phyloP scores from a whole-genome alignment of 495 filamentous ascomycete genomes.

The Daldinia concentrica region DNA sequence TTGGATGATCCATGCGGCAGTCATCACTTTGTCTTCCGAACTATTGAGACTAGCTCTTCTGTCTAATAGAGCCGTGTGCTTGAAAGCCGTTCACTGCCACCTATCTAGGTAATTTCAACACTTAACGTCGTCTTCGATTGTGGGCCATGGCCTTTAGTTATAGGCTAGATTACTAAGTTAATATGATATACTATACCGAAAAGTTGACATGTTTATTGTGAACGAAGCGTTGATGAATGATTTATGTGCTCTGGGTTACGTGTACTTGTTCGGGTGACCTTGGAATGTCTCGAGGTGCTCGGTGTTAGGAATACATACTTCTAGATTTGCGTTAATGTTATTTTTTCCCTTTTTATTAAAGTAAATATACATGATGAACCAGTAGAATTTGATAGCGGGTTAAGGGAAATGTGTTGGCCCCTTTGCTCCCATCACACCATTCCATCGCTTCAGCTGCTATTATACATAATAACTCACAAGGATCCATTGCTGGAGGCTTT shows the following conservation, averaged over 20 bases:
- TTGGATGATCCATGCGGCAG: neutral
- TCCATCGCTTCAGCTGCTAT: neutral
- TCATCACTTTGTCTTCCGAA: neutral
- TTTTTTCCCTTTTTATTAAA: too few relatives aligned
- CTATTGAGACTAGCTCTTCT: neutral
- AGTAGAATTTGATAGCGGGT: neutral
- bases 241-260: too few relatives aligned
- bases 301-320: too few relatives aligned
- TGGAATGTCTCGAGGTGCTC: too few relatives aligned
- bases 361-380: too few relatives aligned
- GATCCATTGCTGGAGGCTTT: slow-evolving; percentile 35
- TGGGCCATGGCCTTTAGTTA: too few relatives aligned
- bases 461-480: slow-evolving; percentile 7
- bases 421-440: neutral
- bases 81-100: neutral
- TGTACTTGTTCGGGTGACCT: too few relatives aligned
- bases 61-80: neutral
- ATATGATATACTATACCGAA: too few relatives aligned
- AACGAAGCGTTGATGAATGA: too few relatives aligned
- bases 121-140: neutral
- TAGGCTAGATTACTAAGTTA: too few relatives aligned
- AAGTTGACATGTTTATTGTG: too few relatives aligned
- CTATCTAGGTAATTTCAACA: neutral
- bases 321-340: too few relatives aligned
- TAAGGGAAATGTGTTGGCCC: neutral